These are phyloP conservation scores for Diplotaxis tenuifolia DNA, from an alignment of 345 rosid species.

Conservation along the genomic window DNA sequence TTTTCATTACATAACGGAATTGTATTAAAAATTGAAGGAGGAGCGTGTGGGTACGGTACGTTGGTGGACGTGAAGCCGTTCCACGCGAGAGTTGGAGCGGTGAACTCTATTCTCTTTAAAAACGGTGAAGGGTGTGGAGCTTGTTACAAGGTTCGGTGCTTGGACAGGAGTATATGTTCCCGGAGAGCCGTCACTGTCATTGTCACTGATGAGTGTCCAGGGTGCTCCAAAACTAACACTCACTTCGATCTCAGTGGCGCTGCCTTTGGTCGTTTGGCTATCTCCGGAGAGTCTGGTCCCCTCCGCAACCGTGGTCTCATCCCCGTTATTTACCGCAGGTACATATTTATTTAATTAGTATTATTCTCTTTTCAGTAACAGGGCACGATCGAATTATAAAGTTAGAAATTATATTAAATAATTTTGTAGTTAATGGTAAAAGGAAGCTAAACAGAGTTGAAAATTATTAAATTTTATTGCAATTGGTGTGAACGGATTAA, in stretches of 20 bases:
- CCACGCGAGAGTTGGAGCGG: slow-evolving; percentile 87
- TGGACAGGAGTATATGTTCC: slow-evolving; percentile 76
- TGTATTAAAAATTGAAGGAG: slow-evolving; percentile 53
- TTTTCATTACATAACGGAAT: too few relatives aligned
- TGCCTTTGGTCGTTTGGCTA: slow-evolving; percentile 89
- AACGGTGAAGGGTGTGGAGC: slow-evolving; percentile 94
- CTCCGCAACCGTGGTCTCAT: slow-evolving; percentile 85
- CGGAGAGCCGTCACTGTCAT: slow-evolving; percentile 84
- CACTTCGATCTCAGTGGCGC: too few relatives aligned
- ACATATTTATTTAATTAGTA: background rate
- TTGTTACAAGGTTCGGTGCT: slow-evolving; percentile 80
- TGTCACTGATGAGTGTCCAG: slow-evolving; percentile 90
- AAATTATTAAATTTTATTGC: background rate
- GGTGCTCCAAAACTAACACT: slow-evolving; percentile 60
- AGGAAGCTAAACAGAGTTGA: too few relatives aligned
- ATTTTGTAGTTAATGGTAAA: too few relatives aligned
- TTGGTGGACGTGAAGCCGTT: slow-evolving; percentile 88
- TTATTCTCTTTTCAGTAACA: slow-evolving; percentile 16
- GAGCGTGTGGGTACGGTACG: slow-evolving; percentile 96
- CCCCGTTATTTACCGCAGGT: slow-evolving; percentile 72
- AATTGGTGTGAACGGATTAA: too few relatives aligned
- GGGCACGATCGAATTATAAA: too few relatives aligned
- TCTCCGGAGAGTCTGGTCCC: slow-evolving; percentile 60
- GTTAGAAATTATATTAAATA: too few relatives aligned
- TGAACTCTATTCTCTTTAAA: slow-evolving; percentile 82